Base-by-base conservation (phyloP, 306 rosid genomes). In the Vigna reflexopilosa region DNA sequence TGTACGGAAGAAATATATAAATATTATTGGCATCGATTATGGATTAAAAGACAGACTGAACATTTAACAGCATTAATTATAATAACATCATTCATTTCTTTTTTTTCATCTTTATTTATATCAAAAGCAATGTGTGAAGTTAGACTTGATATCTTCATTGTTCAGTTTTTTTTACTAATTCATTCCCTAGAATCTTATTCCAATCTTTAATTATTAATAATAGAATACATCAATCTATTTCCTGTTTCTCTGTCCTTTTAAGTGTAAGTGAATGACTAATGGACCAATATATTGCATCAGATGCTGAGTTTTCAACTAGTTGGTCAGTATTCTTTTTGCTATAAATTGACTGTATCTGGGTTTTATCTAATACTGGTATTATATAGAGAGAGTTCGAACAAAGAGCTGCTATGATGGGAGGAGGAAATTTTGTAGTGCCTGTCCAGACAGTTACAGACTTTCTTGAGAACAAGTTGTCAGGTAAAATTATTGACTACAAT, bases 361-460 rank as follows among this genome's bases (percentile, higher is more conserved):
- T 61, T 79, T 67, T 19, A 50, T 80, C 77, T 74, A 73, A 78
- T 52, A 40, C 70, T 80, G 77, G 9, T 73, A 61, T 80, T 52
- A 4, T 84, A 55, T 80, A 95, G 98, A 87, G 85, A 77, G 98
- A 90, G 76, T 85, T 89, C 49, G 98, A 95, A 84, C 86, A 78
- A 81, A 89, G 83, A 73, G 98, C 98, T 57, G 98, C 97, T 56
- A 70, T 51, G 47, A 82, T 95, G 91, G 98, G 98, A 73, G 98
- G 98, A 73, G 98, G 98, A 62, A 84, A 91, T 70, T 92, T 95
- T 68, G 85, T 71, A 69, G 97, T 92, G 77, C 98, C 98, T 67
- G 98, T 91, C 65, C 98, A 95, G 88, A 89, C 91, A 67, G 98
- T 87, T 76, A 86, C 93, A 17, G 98, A 95, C 85, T 92, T 95